Conservation (phyloP, 2,329 filamentous ascomycete species). For the Dactylella cylindrospora region DNA sequence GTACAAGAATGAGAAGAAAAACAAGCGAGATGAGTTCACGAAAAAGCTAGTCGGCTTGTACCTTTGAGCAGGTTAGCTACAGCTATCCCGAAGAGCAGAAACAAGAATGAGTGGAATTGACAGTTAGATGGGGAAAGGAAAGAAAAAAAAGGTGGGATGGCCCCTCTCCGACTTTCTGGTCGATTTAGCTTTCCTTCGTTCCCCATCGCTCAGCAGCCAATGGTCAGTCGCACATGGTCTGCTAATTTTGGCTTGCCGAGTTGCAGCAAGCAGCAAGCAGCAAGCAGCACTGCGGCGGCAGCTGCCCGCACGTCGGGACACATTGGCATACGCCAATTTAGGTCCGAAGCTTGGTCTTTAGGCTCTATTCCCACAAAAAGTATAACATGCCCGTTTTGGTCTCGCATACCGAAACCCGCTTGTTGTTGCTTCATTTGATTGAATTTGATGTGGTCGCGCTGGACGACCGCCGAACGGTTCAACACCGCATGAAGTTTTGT, state of each 20-base stretch:
- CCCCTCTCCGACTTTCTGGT: neutral
- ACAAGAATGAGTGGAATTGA: too few species aligned
- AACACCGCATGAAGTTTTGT: neutral
- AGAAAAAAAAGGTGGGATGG: constrained; percentile 17
- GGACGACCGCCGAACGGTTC: neutral
- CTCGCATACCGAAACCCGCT: too few species aligned
- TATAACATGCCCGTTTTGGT: too few species aligned
- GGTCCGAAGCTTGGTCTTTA: neutral
- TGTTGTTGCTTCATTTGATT: too few species aligned
- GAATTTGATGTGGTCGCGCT: too few species aligned
- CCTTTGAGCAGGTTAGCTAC: too few species aligned
- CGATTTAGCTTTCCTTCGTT: too few species aligned
- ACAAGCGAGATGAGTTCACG: too few species aligned
- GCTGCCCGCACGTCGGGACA: neutral
- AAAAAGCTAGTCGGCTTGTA: too few species aligned
- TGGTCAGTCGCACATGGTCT: constrained; percentile 35
- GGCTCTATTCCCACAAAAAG: too few species aligned
- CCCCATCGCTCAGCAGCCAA: constrained; percentile 20
- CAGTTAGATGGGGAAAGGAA: neutral
- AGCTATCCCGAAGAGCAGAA: too few species aligned
- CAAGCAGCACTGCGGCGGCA: neutral
- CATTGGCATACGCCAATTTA: neutral
- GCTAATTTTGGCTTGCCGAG: constrained; percentile 5
- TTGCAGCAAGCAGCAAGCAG: neutral
- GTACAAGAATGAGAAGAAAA: too few species aligned